Evolutionary conservation across 495 filamentous ascomycete species (phyloP), one percentile per base, ranked within the genome.

Genomic region (Talaromyces thailandensis): DNA sequence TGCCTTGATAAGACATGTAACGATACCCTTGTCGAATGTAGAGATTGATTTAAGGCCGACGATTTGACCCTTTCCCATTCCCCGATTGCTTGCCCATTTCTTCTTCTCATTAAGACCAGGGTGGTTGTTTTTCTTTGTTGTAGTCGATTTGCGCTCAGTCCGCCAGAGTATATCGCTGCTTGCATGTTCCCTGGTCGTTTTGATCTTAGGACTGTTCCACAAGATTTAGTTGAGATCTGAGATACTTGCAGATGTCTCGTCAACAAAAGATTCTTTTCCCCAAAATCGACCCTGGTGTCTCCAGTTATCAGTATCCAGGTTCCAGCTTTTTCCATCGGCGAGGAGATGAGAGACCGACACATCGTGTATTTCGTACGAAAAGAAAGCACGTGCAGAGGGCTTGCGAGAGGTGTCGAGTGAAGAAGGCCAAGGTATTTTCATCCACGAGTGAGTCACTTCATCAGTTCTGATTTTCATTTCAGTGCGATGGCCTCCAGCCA

Each of bases 401-500:
- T 1, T 80, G 77, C 60, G 77, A 80, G 70, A 75, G 76, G 9
- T 80, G 77, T 64, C 70, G 77, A 62, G 75, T 80, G 24, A 80
- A 80, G 63, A 80, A 80, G 67, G 77, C 77, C 37, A 80, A 80
- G 68, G 77, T 58, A 52, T 21, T 48, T 8, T 37, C 18, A 58
- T 4, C 8, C 16, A 26, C 6, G 23, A n/a, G 11, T 1, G 25
- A 31, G n/a, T 3, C 1, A 60, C 2, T 52, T 6, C 24, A 11
- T 6, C 9, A 37, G 4, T 56, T 32, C 25, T 43, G 16, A 26
- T 9, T 35, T 21, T 48, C 8, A 35, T 23, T 25, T 9, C 60
- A 80, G 77, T 80, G 77, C 64, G 77, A 80, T 70, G 77, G 77
- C 37, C 79, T 77, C 56, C 77, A 80, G 55, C 77, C 77, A 35